Base-by-base conservation (phyloP, 2,329 filamentous ascomycete genomes). In the Aspergillus japonicus region DNA sequence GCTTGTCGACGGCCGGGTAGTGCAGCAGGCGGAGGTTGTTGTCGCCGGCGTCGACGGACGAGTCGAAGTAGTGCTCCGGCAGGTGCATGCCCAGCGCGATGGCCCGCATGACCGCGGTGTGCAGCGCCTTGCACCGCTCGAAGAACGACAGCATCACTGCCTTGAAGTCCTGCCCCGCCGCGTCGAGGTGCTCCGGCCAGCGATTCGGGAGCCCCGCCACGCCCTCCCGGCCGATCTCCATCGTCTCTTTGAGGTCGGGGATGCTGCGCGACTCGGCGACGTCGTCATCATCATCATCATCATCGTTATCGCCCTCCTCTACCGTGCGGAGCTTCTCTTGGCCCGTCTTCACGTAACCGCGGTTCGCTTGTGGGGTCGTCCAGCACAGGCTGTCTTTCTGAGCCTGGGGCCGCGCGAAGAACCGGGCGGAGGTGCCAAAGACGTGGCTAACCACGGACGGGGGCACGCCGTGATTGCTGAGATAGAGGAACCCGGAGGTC, bases 401-500 rank as follows among this genome's bases (percentile, higher is more conserved):
- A 8, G 81, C 79, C 50, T 80, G 72, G 2, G 87, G 80, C 56
- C 89, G 85, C 14, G 77, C 75, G 75, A 95, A 95, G 81, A 94
- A 93, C 62, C 80, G 78, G 53, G 87, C 86, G 5, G 89, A 92
- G 58, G 83, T 81, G 62, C 80, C 73, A 73, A 95, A 96, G 61
- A 89, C 83, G 59, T 82, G 75, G 60, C 83, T 74, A 12, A 92
- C 78, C 10, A 83, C 82, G 8, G 83, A 77, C 3, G 83, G 69
- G 0, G 87, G 77, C 61, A 96, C 89, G 47, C 89, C 85, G 66
- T 94, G 88, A 75, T 94, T 90, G 68, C 88, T 88, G 44, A 96
- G 85, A 77, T 96, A 96, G 71, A 97, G 85, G 80, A 97, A 96
- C 59, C 93, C 93, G 2, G 92, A 90, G 1, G 85, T 88, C 69